Evolutionary conservation across 2,329 filamentous ascomycete species (phyloP).

Genomic region (Penicillium sp.): DNA sequence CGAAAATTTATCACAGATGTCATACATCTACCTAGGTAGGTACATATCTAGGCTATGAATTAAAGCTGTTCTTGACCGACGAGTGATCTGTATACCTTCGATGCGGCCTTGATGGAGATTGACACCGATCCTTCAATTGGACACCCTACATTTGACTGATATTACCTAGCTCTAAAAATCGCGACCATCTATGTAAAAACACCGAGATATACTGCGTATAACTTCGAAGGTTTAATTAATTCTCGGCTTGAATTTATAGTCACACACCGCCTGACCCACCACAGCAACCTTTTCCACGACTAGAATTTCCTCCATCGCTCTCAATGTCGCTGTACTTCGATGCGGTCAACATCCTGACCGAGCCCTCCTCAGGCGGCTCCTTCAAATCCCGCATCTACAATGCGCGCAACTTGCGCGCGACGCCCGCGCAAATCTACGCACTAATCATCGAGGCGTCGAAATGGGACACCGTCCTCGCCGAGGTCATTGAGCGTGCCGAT

Average conservation of each 20-base stretch:
- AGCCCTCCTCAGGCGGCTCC: conserved; percentile 66
- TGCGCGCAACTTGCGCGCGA: conserved; percentile 68
- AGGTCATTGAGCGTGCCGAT: conserved; percentile 77
- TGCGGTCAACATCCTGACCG: conserved; percentile 68
- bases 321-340: conserved; percentile 93
- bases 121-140: no score
- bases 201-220: no score
- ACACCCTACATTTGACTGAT: no score
- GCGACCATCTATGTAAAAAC: no score
- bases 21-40: no score
- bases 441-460: conserved; percentile 81
- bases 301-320: conserved; percentile 5
- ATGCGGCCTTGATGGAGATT: no score
- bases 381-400: conserved; percentile 80
- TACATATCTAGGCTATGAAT: no score
- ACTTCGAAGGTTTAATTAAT: no score
- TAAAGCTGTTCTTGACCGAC: no score
- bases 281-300: neutral
- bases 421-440: conserved; percentile 78
- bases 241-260: neutral
- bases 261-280: neutral
- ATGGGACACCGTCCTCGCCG: conserved; percentile 80
- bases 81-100: no score
- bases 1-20: no score
- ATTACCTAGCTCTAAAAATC: no score